Evolutionary conservation across 2,329 filamentous ascomycete genomes (phyloP).

Genomic region (Xylariales sp.): DNA sequence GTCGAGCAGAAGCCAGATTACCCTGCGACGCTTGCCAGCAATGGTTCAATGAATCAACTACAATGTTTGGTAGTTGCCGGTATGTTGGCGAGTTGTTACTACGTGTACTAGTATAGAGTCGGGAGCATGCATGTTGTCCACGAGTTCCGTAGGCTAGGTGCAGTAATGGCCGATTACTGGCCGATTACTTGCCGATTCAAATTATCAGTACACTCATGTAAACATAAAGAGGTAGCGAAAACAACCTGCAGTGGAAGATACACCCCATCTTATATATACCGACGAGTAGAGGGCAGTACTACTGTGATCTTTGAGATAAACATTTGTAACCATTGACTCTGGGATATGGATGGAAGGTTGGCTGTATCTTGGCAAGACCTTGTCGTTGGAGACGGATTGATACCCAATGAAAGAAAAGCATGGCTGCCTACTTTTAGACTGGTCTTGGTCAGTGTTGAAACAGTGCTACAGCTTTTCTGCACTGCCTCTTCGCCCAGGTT

Average conservation of each 20-base stretch:
- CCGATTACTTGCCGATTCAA: neutral
- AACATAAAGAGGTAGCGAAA: neutral
- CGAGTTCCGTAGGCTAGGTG: neutral
- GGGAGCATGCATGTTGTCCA: conserved; percentile 4
- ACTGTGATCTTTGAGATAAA: conserved; percentile 1
- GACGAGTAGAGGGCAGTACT: neutral
- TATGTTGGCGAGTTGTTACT: neutral
- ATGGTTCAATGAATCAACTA: neutral
- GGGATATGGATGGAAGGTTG: neutral
- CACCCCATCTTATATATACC: no score
- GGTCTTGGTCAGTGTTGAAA: conserved; percentile 3
- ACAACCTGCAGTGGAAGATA: neutral
- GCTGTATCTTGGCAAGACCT: conserved; percentile 11
- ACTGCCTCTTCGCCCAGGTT: conserved; percentile 11
- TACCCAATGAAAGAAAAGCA: neutral
- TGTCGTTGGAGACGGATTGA: neutral
- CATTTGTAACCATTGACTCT: neutral
- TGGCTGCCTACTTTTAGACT: neutral
- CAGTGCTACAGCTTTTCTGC: neutral
- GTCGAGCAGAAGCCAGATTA: neutral
- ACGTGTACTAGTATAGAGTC: neutral
- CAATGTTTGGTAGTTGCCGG: neutral
- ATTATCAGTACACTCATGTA: neutral
- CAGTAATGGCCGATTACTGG: conserved; percentile 7
- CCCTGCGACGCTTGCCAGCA: conserved; percentile 10